Base-by-base conservation (phyloP, 2,329 filamentous ascomycete genomes). In the Colletotrichum spaethianum region DNA sequence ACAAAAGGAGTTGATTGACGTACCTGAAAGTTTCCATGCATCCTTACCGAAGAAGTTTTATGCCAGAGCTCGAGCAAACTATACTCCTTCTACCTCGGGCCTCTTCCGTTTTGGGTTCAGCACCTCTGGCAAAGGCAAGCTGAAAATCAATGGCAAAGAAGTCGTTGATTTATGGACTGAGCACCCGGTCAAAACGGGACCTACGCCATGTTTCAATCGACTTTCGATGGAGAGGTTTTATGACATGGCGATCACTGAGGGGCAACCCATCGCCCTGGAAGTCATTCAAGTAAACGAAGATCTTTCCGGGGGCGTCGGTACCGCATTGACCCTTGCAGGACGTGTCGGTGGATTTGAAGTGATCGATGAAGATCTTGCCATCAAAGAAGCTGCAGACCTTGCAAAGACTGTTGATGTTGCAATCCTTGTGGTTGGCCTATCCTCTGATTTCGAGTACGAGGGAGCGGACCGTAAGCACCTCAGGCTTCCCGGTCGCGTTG, bases 391-490 rank as follows among this genome's bases (percentile, higher is more conserved):
- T 0, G 91, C 92, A 0, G 84, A 87, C 26, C 84, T 93, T 6
- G 94, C 94, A 31, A 88, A 87, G 78, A 86, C 88, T 1, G 93
- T 95, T 63, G 92, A 95, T 77, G 93, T 95, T 44, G 90, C 91
- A 1, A 87, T 96, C 70, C 85, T 96, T 56, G 93, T 93, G 77
- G 91, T 91, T 1, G 94, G 94, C 1, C 87, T 96, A 42, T 95
- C 95, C 77, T 89, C 88, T 46, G 93, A 96, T 78, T 96, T 93
- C 93, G 94, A 96, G 80, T 92, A 91, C 0, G 93, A 95, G 82
- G 93, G 93, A 40, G 86, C 89, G 48, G 94, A 98, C 82, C 91
- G 94, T 50, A 92, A 92, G 76, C 93, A 93, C 80, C 90, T 98
- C 80, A 93, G 92, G 33, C 86, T 97, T 0, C 96, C 94, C 82